phyloP scores from a whole-genome alignment of 306 rosid genomes.

The Corylus heterophylla region DNA sequence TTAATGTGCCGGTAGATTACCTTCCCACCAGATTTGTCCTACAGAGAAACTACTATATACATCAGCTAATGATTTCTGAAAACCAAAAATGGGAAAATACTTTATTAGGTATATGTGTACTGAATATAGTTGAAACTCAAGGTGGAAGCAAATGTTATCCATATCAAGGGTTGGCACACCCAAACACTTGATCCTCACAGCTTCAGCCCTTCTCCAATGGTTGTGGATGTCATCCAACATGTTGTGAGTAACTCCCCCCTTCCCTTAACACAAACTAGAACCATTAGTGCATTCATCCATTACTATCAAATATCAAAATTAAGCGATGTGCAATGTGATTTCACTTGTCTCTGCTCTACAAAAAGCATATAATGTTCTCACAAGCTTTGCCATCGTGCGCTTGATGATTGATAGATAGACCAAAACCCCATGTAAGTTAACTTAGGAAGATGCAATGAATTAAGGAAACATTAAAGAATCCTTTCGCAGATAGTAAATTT shows the following conservation, averaged over 20 bases:
- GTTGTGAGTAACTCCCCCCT: slow-evolving; percentile 93
- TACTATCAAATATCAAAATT: not conserved
- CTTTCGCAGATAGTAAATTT: too few species aligned
- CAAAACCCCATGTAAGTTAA: not conserved
- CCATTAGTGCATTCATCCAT: slow-evolving; percentile 12
- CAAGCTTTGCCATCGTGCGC: not conserved
- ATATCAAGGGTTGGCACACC: slow-evolving; percentile 95
- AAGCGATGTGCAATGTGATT: not conserved
- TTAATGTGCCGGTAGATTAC: slow-evolving; percentile 66
- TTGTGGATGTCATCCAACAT: slow-evolving; percentile 86
- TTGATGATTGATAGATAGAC: too few species aligned
- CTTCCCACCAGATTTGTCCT: slow-evolving; percentile 88
- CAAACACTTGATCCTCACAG: slow-evolving; percentile 95
- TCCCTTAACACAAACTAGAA: slow-evolving; percentile 53
- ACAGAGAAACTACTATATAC: slow-evolving; percentile 35
- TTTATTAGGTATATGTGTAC: not conserved
- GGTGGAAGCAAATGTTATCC: slow-evolving; percentile 88
- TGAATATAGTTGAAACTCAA: slow-evolving; percentile 50
- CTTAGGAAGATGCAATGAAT: too few species aligned
- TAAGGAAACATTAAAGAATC: too few species aligned
- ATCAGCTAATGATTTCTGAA: slow-evolving; percentile 25
- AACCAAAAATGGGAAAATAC: slow-evolving; percentile 13
- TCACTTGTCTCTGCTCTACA: not conserved
- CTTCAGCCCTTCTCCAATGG: slow-evolving; percentile 93
- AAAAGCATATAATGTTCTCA: not conserved